Evolutionary conservation across 2,329 filamentous ascomycete species (phyloP).

Genomic region (Xylariaceae sp.): DNA sequence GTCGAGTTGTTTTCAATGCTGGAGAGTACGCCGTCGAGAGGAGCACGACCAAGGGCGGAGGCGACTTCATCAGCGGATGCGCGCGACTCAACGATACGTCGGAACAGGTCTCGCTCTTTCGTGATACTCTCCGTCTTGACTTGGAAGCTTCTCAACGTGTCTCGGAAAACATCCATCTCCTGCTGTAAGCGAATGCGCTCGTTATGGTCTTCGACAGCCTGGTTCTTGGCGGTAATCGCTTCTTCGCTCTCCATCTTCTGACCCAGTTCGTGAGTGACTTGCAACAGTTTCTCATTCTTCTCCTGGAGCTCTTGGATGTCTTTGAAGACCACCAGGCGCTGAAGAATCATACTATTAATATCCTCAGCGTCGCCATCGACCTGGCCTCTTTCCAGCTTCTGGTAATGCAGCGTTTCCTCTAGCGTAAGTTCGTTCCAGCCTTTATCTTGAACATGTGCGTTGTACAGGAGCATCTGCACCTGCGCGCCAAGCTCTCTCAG

Average conservation of each 20-base stretch:
- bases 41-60: conserved; percentile 67
- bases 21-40: conserved; percentile 56
- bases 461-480: conserved; percentile 84
- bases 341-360: conserved; percentile 83
- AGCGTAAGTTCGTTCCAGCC: conserved; percentile 67
- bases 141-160: conserved; percentile 78
- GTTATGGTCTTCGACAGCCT: conserved; percentile 61
- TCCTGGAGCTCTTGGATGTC: conserved; percentile 79
- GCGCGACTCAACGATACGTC: conserved; percentile 81
- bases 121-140: conserved; percentile 89
- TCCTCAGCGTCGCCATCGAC: conserved; percentile 69
- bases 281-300: conserved; percentile 81
- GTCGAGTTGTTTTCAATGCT: conserved; percentile 57
- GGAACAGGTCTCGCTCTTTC: conserved; percentile 95
- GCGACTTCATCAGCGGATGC: conserved; percentile 57
- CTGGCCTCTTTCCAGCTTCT: conserved; percentile 73
- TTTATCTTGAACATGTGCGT: conserved; percentile 76
- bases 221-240: conserved; percentile 62
- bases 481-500: conserved; percentile 86
- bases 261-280: conserved; percentile 77
- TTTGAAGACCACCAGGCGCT: conserved; percentile 86
- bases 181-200: conserved; percentile 71
- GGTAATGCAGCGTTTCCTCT: conserved; percentile 70
- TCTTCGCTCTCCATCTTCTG: conserved; percentile 91
- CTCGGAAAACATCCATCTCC: conserved; percentile 70